Evolutionary conservation across 2,329 filamentous ascomycete species (phyloP), one percentile per base, ranked within the genome.

Genomic region (Fusarium sp.): DNA sequence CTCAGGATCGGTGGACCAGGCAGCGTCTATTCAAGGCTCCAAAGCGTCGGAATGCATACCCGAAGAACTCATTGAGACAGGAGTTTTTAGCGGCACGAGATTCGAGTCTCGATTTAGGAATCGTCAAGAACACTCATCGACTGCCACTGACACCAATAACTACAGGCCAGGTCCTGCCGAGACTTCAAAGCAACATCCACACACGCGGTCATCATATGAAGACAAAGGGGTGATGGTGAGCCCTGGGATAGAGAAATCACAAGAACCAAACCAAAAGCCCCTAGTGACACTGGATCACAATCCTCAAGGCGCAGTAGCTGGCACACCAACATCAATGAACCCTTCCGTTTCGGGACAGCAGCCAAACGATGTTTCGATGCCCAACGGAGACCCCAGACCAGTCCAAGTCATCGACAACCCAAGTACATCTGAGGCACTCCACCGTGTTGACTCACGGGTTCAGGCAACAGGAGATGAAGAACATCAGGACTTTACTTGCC

Each of bases 211-310:
- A n/a, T 27, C 46, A 20, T 76, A 76, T 42, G 36, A 75, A 40
- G 73, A 79, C 53, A 73, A 75, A 22, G 70, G 73, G 2, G 57
- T 70, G 8, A 75, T 75, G 68, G 71, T 73, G 6, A 72, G 69
- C 16, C 61, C 72, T 10, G 20, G 35, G 8, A 46, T 49, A 8
- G 22, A 38, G 27, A 36, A 55, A 53, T 44, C 40, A n/a, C 6
- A 44, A 11, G 27, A 12, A 42, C 40, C 10, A 44, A 38, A 24
- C 10, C 31, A 46, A 9, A 44, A 53, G 11, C 11, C 36, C n/a
- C 17, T 38, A 24, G 46, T 46, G 22, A 24, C n/a, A 14, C 14
- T 14, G 20, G 46, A 38, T 16, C 29, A 14, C 17, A 2, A 38
- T n/a, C 61, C n/a, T 9, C 20, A 55, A 6, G 6, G n/a, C 20